Percentiles rank a stretch among this genome's conserved stretches.
Conservation (phyloP, 805 yeast species). For the Trichomonascus vanleenenianus region DNA sequence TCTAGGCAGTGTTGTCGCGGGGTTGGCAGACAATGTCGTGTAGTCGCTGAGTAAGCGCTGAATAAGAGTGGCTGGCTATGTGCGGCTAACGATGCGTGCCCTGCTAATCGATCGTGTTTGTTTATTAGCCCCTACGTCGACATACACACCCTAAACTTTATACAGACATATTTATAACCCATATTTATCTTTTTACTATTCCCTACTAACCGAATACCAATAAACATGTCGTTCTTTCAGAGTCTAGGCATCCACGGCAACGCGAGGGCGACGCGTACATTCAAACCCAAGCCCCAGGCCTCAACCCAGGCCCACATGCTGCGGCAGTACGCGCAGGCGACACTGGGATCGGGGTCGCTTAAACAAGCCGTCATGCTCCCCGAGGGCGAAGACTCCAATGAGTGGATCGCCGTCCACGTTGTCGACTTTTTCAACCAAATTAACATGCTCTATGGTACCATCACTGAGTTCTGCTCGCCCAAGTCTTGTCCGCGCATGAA, state of each 20-base stretch:
- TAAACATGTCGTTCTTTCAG: constrained; percentile 17
- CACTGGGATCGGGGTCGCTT: constrained; percentile 85
- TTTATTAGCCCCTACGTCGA: no score
- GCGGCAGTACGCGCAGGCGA: constrained; percentile 85
- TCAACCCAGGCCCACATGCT: constrained; percentile 34
- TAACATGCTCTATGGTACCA: constrained; percentile 92
- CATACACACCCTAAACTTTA: no score
- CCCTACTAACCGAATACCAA: not conserved
- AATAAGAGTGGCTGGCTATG: no score
- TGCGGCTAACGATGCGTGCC: no score
- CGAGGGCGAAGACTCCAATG: constrained; percentile 81
- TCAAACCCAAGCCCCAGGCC: constrained; percentile 27
- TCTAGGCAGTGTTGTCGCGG: no score
- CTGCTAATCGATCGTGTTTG: no score
- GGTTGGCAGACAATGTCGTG: no score
- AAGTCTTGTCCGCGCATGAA: constrained; percentile 93
- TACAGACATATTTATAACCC: no score
- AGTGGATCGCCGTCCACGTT: constrained; percentile 97
- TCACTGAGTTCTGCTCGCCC: constrained; percentile 95
- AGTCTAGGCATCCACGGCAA: constrained; percentile 12
- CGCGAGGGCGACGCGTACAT: constrained; percentile 29
- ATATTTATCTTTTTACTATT: not conserved
- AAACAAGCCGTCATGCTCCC: constrained; percentile 93
- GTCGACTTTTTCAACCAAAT: constrained; percentile 95
- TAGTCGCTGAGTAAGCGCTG: no score